These are phyloP conservation scores for Heritiera littoralis DNA, from an alignment of 345 rosid species.

Conservation along the genomic window DNA sequence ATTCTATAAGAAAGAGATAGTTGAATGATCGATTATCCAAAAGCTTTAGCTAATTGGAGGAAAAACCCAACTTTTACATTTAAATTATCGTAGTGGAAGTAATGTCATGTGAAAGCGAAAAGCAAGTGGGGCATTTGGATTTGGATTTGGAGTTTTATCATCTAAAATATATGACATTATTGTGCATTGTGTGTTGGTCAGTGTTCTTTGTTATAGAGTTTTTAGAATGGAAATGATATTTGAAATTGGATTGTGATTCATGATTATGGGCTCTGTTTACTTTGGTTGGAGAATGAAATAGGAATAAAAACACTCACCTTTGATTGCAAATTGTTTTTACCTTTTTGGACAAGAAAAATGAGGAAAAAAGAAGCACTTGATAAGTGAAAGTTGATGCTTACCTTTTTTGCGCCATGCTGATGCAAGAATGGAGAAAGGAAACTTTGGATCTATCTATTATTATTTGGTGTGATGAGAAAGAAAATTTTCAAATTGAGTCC, in stretches of 20 bases:
- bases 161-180: background rate
- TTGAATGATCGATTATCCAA: background rate
- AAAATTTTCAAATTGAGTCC: background rate
- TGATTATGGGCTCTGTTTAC: background rate
- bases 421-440: background rate
- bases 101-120: slow-evolving; percentile 11
- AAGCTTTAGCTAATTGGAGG: background rate
- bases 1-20: background rate
- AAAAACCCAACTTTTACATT: background rate
- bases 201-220: background rate
- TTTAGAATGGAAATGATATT: background rate
- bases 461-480: background rate
- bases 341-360: background rate
- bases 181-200: background rate
- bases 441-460: background rate
- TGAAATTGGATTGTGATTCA: slow-evolving; percentile 4
- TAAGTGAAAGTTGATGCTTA: background rate
- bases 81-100: background rate
- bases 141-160: background rate
- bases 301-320: background rate
- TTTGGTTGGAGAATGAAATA: background rate
- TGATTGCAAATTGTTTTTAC: background rate
- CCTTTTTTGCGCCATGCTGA: background rate
- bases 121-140: slow-evolving; percentile 1
- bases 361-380: background rate